Base-by-base conservation (phyloP, 352 stramenopile genomes). In the Pythium folliculosum region DNA sequence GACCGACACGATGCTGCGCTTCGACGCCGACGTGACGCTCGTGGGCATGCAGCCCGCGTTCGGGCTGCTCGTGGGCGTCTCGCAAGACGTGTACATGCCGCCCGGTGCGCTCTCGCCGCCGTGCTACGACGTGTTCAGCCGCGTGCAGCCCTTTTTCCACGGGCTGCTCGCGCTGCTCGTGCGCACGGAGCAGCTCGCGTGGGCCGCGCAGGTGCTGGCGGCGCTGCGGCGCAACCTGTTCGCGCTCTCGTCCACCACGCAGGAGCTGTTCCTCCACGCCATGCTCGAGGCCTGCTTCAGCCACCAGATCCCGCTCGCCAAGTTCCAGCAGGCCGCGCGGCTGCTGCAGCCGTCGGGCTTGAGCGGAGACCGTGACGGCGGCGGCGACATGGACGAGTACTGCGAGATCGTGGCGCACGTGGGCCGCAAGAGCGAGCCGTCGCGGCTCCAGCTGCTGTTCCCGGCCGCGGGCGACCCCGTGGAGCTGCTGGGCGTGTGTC, bases 341-440 rank as follows among this genome's bases (percentile, higher is more conserved):
- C 63, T 94, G 38, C 65, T 94, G 48, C 78, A 79, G 57, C 77
- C 78, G 6, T 44, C 60, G 0, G 16, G 30, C 38, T 6, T 17
- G 23, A 49, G 19, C 49, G 52, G 21, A 9, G n/a, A n/a, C 16
- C 17, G 9, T 8, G 53, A 55, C 17, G 19, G 44, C 25, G 54
- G 23, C n/a, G 71, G 71, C 14, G 80, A 91, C 53, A 81, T 90
- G 40, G 84, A 87, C 23, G 85, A 91, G 67, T 95, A 93, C 60
- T 94, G 87, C 32, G 87, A 94, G 63, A 91, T 95, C 40, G 80
- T 95, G 9, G 87, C 87, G 1, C 79, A 95, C 51, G 85, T 95
- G 4, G 87, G 85, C 30, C 84, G 85, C 25, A 95, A 95, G 69
- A 92, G 85, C 61, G 88, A 95, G 56, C 88, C 85, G 6, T 93